Percentiles rank a stretch among this genome's conserved stretches.
Evolutionary conservation across 129 eudicot species (phyloP).

Genomic region (Lactuca saligna): DNA sequence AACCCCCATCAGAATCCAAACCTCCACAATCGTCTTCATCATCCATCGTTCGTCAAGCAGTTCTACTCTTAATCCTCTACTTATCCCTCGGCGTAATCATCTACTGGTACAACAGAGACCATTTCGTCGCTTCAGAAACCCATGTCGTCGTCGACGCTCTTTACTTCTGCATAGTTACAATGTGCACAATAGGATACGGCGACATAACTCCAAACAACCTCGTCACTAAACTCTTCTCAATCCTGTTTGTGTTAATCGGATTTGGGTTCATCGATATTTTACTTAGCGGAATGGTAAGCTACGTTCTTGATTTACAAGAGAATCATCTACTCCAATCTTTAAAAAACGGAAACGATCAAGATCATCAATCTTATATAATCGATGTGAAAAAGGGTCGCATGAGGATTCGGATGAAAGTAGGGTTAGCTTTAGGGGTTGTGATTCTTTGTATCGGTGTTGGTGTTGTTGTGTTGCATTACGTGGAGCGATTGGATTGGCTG

Average conservation of each 20-base stretch:
- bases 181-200: conserved; percentile 98
- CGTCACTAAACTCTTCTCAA: conserved; percentile 64
- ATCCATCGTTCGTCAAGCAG: conserved; percentile 66
- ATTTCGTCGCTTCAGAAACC: conserved; percentile 61
- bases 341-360: conserved; percentile 32
- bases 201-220: conserved; percentile 80
- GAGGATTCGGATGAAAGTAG: conserved; percentile 96
- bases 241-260: conserved; percentile 84
- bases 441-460: conserved; percentile 86
- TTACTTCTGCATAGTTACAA: conserved; percentile 88
- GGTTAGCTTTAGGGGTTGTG: conserved; percentile 86
- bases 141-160: conserved; percentile 94
- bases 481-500: conserved; percentile 71
- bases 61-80: conserved; percentile 59
- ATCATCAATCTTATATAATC: conserved; percentile 49
- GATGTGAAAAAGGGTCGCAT: conserved; percentile 94
- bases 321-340: conserved; percentile 62
- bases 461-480: conserved; percentile 74
- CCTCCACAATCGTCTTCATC: conserved; percentile 42
- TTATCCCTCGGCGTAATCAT: conserved; percentile 70
- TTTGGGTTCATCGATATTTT: conserved; percentile 92
- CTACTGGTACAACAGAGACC: conserved; percentile 55
- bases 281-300: conserved; percentile 88
- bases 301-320: conserved; percentile 93
- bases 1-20: conserved; percentile 26